Conservation (phyloP, 2,329 filamentous ascomycete genomes). For the Blastomyces gilchristii region DNA sequence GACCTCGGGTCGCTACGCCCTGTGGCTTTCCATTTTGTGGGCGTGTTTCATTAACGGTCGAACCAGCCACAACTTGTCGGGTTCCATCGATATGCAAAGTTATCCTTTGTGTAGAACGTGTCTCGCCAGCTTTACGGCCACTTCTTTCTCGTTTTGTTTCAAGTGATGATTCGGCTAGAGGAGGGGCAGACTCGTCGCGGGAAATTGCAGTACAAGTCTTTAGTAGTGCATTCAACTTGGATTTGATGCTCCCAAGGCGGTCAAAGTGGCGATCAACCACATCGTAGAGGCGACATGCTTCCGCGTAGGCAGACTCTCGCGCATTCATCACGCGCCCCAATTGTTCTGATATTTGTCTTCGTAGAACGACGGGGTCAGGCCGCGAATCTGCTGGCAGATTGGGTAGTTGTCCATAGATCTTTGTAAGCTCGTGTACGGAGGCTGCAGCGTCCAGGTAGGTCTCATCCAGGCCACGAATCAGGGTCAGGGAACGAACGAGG, state of each 20-base stretch:
- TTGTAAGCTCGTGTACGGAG: constrained; percentile 34
- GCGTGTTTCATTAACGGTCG: constrained; percentile 10
- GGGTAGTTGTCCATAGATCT: constrained; percentile 41
- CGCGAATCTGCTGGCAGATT: constrained; percentile 38
- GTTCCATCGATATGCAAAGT: constrained; percentile 33
- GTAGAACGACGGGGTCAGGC: constrained; percentile 43
- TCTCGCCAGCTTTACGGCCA: constrained; percentile 30
- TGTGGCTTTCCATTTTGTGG: constrained; percentile 30
- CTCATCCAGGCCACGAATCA: constrained; percentile 45
- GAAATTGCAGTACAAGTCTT: constrained; percentile 37
- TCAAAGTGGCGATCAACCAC: constrained; percentile 48
- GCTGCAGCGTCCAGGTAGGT: constrained; percentile 35
- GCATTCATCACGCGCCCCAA: constrained; percentile 46
- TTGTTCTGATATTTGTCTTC: constrained; percentile 47
- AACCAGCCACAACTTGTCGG: constrained; percentile 15
- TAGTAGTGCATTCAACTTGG: constrained; percentile 53
- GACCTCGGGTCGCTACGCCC: constrained; percentile 27
- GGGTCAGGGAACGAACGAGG: constrained; percentile 51
- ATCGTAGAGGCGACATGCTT: constrained; percentile 48
- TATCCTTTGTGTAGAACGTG: constrained; percentile 29
- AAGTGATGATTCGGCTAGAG: constrained; percentile 24
- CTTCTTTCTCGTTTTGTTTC: constrained; percentile 34
- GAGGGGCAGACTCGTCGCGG: constrained; percentile 46
- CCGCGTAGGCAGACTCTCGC: constrained; percentile 46
- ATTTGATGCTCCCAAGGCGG: constrained; percentile 48